Evolutionary conservation across 805 yeast species (phyloP), one percentile per base, ranked within the genome.

Genomic region (Pichia thaimueangensis): DNA sequence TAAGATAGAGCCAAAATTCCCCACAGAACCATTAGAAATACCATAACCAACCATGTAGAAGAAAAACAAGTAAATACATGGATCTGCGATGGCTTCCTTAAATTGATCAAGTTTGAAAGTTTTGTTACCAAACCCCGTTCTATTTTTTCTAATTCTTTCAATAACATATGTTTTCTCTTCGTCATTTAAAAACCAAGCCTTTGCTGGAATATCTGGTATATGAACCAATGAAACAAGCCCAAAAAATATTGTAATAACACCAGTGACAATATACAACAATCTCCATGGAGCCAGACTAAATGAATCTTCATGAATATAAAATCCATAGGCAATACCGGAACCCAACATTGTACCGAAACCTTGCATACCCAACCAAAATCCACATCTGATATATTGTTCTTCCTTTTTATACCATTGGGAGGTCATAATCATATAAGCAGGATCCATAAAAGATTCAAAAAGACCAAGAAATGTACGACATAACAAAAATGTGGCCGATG

Each of bases 11-110:
- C 70, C 70, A 48, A 75, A 75, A 53, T 68, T 72, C 17, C 77
- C 68, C 22, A 74, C 53, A 30, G 80, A 83, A 52, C 83, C 84
- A 51, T 76, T 75, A 39, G 83, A 82, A 49, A 80, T 68, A 40
- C 70, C 58, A 24, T 72, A 53, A 69, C 41, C 70, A 61, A 10
- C 64, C 54, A 51, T 74, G 30, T 36, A 69, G 51, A 66, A 62
- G 36, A 76, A 70, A 55, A 68, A 64, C 20, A 72, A 49, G 73
- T 76, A 78, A 5, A 74, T 68, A 52, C 72, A 70, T 28, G 63
- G 57, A 53, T 81, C 87, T 10, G 56, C 45, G 22, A 80, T 42
- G 3, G 78, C 76, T 59, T 81, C 86, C 27, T 54, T 62, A 40
- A 78, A 64, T 57, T 81, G 87, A 41, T 68, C 56, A 65, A 60